Evolutionary conservation across 129 eudicot genomes (phyloP).

Genomic region (Artemisia argyi): DNA sequence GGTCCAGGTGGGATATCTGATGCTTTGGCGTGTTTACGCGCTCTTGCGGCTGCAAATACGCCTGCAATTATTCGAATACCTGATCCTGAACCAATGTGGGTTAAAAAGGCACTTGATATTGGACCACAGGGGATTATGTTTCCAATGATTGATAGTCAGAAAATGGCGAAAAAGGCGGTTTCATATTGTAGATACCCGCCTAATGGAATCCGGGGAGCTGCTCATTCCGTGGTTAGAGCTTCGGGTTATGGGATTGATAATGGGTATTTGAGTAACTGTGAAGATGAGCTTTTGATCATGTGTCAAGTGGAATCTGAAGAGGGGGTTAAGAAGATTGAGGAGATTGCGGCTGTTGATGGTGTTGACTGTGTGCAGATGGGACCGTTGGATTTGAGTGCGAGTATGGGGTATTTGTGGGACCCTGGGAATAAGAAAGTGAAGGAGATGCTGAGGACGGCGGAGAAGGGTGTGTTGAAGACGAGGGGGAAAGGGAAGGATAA

Average conservation of each 20-base stretch:
- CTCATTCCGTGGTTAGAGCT: constrained; percentile 71
- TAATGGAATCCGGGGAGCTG: constrained; percentile 82
- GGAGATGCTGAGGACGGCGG: constrained; percentile 59
- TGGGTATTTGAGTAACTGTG: constrained; percentile 64
- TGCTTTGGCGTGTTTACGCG: constrained; percentile 70
- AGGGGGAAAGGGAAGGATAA: constrained; percentile 12
- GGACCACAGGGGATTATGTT: constrained; percentile 96
- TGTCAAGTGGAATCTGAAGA: constrained; percentile 90
- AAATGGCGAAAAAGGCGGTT: constrained; percentile 68
- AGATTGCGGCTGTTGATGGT: constrained; percentile 77
- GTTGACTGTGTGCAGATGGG: constrained; percentile 98
- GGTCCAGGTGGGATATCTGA: constrained; percentile 76
- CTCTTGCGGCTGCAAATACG: constrained; percentile 71
- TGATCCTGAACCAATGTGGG: constrained; percentile 67
- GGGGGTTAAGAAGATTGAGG: constrained; percentile 68
- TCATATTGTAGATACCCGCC: constrained; percentile 90
- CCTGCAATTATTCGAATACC: constrained; percentile 82
- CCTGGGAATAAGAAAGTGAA: constrained; percentile 91
- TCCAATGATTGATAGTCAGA: constrained; percentile 82
- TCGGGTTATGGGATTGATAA: constrained; percentile 73
- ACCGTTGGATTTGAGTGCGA: constrained; percentile 92
- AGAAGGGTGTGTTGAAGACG: constrained; percentile 62
- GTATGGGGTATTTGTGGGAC: constrained; percentile 95
- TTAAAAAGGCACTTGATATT: constrained; percentile 85
- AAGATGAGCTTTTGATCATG: constrained; percentile 83